Conservation (phyloP, 768 basidiomycete genomes). For the Suillus plorans region DNA sequence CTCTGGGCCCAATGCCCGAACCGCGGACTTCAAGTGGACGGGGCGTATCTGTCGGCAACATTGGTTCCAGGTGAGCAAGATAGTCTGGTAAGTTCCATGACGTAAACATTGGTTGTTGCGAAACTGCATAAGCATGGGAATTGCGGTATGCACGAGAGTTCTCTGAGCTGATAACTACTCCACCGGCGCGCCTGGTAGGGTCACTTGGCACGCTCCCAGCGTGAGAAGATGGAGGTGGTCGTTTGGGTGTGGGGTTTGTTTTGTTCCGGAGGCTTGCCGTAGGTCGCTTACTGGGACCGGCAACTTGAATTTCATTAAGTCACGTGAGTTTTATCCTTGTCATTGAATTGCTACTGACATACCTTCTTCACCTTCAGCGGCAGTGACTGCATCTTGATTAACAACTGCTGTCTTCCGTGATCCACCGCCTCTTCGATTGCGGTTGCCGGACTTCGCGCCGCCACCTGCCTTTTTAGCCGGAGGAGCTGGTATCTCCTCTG, state of each 20-base stretch:
- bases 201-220: constrained; percentile 40
- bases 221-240: constrained; percentile 30
- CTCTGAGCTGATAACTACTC: constrained; percentile 40
- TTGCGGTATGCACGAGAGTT: constrained; percentile 70
- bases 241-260: constrained; percentile 29
- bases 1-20: constrained; percentile 43
- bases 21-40: constrained; percentile 71
- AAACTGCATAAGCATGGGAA: constrained; percentile 76
- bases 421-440: constrained; percentile 31
- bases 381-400: constrained; percentile 22
- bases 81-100: constrained; percentile 95
- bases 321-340: constrained; percentile 35
- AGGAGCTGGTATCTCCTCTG: constrained; percentile 41
- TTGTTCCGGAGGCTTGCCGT: constrained; percentile 41
- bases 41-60: constrained; percentile 76
- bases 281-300: constrained; percentile 34
- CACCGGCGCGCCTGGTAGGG: constrained; percentile 42
- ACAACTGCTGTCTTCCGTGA: constrained; percentile 24
- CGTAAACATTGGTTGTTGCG: constrained; percentile 76
- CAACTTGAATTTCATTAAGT: constrained; percentile 33
- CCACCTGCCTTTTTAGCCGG: constrained; percentile 24
- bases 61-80: constrained; percentile 79
- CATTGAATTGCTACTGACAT: constrained; percentile 16
- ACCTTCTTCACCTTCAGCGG: constrained; percentile 67
- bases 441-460: constrained; percentile 24